Evolutionary conservation across 2,329 filamentous ascomycete genomes (phyloP).

Genomic region (Cordyceps pruinosa): DNA sequence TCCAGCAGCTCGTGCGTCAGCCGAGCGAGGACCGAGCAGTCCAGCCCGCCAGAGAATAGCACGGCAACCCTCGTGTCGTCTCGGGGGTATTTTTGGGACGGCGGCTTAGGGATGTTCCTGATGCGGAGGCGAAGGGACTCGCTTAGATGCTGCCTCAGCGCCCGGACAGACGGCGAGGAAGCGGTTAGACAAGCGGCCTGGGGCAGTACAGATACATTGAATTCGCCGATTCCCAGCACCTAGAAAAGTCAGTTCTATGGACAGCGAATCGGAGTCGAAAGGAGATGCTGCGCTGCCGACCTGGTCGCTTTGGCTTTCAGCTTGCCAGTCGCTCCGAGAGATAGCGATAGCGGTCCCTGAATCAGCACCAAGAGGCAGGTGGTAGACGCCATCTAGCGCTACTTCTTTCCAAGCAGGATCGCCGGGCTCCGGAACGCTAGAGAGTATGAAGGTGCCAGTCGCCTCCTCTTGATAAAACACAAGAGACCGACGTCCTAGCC

Average conservation of each 20-base stretch:
- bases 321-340: too few species aligned
- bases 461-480: slow-evolving; percentile 51
- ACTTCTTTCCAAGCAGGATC: too few species aligned
- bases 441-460: slow-evolving; percentile 51
- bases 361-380: too few species aligned
- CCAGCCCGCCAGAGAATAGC: slow-evolving; percentile 88
- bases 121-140: slow-evolving; percentile 60
- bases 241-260: too few species aligned
- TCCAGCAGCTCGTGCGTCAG: slow-evolving; percentile 72
- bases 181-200: slow-evolving; percentile 45
- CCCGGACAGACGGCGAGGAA: too few species aligned
- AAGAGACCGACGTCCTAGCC: slow-evolving; percentile 78
- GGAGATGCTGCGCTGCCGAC: too few species aligned
- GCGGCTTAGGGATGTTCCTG: slow-evolving; percentile 56
- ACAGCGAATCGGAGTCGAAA: too few species aligned
- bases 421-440: slow-evolving; percentile 69
- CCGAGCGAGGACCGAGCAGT: slow-evolving; percentile 83
- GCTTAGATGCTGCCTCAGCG: slow-evolving; percentile 47
- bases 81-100: too few species aligned
- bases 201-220: slow-evolving; percentile 47
- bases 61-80: slow-evolving; percentile 62
- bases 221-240: too few species aligned
- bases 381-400: too few species aligned
- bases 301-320: too few species aligned
- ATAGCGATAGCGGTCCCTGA: too few species aligned